These are phyloP conservation scores for Pinus tabuliformis DNA, from an alignment of 75 land plant species.

Conservation along the genomic window DNA sequence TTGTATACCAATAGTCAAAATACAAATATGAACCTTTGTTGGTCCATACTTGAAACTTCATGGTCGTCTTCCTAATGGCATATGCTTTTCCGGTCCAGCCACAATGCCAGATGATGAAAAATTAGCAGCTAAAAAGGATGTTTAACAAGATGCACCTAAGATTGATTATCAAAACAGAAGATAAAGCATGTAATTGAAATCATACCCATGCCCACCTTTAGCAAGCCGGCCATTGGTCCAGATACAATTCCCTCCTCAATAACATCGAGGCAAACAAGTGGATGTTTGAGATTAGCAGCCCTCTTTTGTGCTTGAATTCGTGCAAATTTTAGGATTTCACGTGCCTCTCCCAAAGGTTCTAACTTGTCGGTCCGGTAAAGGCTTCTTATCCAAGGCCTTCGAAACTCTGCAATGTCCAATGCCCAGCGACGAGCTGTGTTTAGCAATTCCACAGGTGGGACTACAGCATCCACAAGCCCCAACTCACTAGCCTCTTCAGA, in stretches of 20 bases:
- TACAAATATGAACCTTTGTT: no score
- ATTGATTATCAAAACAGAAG: neutral
- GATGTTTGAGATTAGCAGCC: constrained; percentile 71
- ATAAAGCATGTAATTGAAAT: neutral
- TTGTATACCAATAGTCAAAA: no score
- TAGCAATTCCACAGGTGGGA: constrained; percentile 42
- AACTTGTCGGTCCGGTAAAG: constrained; percentile 67
- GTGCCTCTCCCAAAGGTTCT: constrained; percentile 77
- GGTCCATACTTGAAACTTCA: neutral
- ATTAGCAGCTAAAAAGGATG: no score
- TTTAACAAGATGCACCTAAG: no score
- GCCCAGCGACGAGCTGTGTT: constrained; percentile 65
- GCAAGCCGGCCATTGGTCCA: constrained; percentile 75
- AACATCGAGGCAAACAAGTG: constrained; percentile 71
- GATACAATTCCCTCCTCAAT: constrained; percentile 77
- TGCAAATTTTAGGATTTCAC: constrained; percentile 72
- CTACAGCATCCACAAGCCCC: constrained; percentile 80
- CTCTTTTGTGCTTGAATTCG: constrained; percentile 56
- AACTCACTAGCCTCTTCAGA: constrained; percentile 58
- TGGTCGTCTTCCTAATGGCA: neutral
- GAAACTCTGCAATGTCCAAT: constrained; percentile 50
- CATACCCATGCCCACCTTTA: constrained; percentile 42
- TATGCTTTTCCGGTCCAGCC: neutral
- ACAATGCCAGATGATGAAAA: neutral
- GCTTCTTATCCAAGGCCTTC: constrained; percentile 57